Base-by-base conservation (phyloP, 1,139 yeast genomes). In the Meyerozyma carpophila region DNA sequence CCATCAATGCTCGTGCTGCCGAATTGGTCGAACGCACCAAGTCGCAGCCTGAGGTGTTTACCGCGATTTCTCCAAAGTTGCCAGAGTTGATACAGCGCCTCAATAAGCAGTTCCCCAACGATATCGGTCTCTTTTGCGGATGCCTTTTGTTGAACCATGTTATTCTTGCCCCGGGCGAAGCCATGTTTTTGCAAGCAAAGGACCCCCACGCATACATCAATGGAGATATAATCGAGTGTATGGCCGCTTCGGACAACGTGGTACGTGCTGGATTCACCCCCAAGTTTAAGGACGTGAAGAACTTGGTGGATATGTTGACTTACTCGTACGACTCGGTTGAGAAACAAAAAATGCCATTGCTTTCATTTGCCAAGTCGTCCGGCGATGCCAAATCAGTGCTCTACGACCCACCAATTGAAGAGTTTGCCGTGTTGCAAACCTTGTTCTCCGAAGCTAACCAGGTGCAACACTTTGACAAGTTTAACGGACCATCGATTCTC, bases 201-300 rank as follows among this genome's bases (percentile, higher is more conserved):
- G 98, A 90, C 63, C 98, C 98, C 24, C 98, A 93, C 64, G 98
- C 98, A 31, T 93, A 94, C 68, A 93, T 93, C 51, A 78, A 84
- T 44, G 98, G 98, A 52, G 98, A 93, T 63, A 93, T 93, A 54
- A 91, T 93, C 58, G 99, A 93, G 69, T 94, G 98, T 72, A 93
- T 93, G 99, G 98, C 98, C 41, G 97, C 98, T 10, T 84, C 95
- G 36, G 99, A 93, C 64, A 93, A 93, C 59, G 99, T 93, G 47
- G 97, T 93, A 40, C 82, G 98, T 66, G 96, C 98, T 7, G 99
- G 98, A 8, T 93, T 93, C 73, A 93, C 98, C 11, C 98, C 98
- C 47, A 93, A 94, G 67, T 93, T 91, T 72, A 93, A 91, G 69
- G 98, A 94, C 64, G 98, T 93, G 45, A 69, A 83, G 50, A 88